Conservation (phyloP, 1,284 basidiomycete genomes). For the Malassezia arunalokei region DNA sequence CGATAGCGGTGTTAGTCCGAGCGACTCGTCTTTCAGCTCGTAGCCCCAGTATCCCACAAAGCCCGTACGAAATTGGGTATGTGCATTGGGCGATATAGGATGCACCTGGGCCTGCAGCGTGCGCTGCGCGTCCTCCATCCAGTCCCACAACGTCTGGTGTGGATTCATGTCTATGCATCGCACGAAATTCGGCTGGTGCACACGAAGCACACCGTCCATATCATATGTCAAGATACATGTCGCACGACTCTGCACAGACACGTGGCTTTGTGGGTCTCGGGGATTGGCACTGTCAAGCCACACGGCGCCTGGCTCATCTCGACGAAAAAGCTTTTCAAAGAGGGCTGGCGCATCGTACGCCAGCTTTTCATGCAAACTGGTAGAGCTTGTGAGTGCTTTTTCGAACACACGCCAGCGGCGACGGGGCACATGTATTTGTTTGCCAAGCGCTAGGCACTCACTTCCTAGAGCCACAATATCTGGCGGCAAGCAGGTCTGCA, state of each 20-base stretch:
- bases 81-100: not conserved
- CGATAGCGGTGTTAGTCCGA: slow-evolving; percentile 24
- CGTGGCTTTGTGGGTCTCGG: slow-evolving; percentile 16
- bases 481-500: not conserved
- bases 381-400: not conserved
- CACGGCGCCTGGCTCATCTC: not conserved
- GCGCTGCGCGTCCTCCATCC: slow-evolving; percentile 9
- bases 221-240: slow-evolving; percentile 33
- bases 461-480: slow-evolving; percentile 1
- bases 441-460: slow-evolving; percentile 6
- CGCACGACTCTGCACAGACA: slow-evolving; percentile 37
- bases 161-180: not conserved
- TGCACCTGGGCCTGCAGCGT: slow-evolving; percentile 3
- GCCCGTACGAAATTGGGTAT: slow-evolving; percentile 45
- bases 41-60: slow-evolving; percentile 53
- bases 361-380: not conserved
- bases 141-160: slow-evolving; percentile 7
- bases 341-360: not conserved
- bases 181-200: not conserved
- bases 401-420: not conserved
- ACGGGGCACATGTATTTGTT: too few relatives aligned
- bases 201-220: not conserved
- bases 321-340: slow-evolving; percentile 4
- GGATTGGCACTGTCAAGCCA: slow-evolving; percentile 22
- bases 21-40: slow-evolving; percentile 52